phyloP scores from a whole-genome alignment of 345 rosid species.

The Tarenaya hassleriana region DNA sequence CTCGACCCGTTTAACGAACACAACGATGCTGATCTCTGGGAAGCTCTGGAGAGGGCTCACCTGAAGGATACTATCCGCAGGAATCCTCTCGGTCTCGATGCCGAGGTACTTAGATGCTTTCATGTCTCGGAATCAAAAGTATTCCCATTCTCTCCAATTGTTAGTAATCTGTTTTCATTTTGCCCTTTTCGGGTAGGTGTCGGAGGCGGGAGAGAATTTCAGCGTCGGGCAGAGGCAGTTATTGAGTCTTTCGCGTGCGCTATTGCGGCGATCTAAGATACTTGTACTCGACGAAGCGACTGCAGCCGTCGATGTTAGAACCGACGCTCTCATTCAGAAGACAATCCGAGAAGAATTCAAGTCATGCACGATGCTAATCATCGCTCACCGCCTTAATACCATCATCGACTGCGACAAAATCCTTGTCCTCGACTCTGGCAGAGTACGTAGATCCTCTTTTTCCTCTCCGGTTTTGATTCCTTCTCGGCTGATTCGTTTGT shows the following conservation, averaged over 20 bases:
- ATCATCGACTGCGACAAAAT: conserved; percentile 90
- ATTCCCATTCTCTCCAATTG: conserved; percentile 1
- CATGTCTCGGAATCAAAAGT: conserved; percentile 9
- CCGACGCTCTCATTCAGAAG: conserved; percentile 96
- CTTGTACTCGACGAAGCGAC: conserved; percentile 99
- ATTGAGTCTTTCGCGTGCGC: conserved; percentile 94
- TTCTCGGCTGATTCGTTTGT: conserved; percentile 1
- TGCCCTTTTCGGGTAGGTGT: conserved; percentile 41
- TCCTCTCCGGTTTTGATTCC: background rate
- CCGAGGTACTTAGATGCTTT: conserved; percentile 50
- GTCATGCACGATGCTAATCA: conserved; percentile 92
- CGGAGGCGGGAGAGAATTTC: conserved; percentile 95
- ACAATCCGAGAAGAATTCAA: conserved; percentile 95
- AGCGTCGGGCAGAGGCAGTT: conserved; percentile 98
- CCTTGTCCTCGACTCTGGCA: conserved; percentile 86
- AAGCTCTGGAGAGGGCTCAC: conserved; percentile 94
- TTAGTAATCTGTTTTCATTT: background rate
- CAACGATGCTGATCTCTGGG: conserved; percentile 98
- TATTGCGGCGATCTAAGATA: conserved; percentile 92
- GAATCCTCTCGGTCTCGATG: conserved; percentile 76
- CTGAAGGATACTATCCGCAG: conserved; percentile 85
- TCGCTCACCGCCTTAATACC: conserved; percentile 96
- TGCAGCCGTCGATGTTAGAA: conserved; percentile 98
- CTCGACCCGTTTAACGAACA: conserved; percentile 97
- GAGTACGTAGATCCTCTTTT: conserved; percentile 37